These are phyloP conservation scores for Leccinum rimulosum DNA, from an alignment of 768 basidiomycete genomes.

Conservation along the genomic window DNA sequence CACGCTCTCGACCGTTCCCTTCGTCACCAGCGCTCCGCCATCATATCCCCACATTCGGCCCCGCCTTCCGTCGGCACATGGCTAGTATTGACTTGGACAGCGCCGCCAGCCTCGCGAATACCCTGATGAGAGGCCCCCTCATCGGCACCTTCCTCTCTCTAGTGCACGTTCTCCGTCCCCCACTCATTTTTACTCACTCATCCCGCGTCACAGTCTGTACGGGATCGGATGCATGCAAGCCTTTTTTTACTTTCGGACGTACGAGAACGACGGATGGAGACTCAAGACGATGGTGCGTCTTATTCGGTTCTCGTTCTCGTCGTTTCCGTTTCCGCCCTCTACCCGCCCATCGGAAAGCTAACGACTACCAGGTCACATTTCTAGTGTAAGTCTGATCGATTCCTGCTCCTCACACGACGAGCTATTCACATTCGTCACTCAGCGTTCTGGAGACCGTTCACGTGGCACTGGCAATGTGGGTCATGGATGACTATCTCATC, in stretches of 20 bases:
- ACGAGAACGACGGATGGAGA: conserved; percentile 13
- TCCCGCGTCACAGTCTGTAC: conserved; percentile 18
- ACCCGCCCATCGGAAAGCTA: neutral
- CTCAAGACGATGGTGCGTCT: conserved; percentile 24
- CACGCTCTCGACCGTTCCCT: too few species aligned
- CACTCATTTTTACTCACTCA: neutral
- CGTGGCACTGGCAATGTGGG: conserved; percentile 21
- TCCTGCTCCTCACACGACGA: neutral
- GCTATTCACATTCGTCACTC: neutral
- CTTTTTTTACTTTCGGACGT: conserved; percentile 28
- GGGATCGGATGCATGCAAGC: conserved; percentile 28
- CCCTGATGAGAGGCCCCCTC: conserved; percentile 27
- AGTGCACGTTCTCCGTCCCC: conserved; percentile 1
- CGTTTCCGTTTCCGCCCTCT: neutral
- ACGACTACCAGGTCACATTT: conserved; percentile 19
- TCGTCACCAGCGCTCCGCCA: neutral
- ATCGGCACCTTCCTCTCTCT: conserved; percentile 26
- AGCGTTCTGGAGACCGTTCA: conserved; percentile 24
- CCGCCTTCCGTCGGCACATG: neutral
- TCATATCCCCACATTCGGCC: too few species aligned
- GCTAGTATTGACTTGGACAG: neutral
- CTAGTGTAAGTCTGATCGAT: conserved; percentile 15
- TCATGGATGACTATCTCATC: conserved; percentile 26
- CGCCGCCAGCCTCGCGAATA: neutral
- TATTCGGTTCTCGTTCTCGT: neutral